phyloP scores from a whole-genome alignment of 2,329 filamentous ascomycete species.

The Fusarium longipes region DNA sequence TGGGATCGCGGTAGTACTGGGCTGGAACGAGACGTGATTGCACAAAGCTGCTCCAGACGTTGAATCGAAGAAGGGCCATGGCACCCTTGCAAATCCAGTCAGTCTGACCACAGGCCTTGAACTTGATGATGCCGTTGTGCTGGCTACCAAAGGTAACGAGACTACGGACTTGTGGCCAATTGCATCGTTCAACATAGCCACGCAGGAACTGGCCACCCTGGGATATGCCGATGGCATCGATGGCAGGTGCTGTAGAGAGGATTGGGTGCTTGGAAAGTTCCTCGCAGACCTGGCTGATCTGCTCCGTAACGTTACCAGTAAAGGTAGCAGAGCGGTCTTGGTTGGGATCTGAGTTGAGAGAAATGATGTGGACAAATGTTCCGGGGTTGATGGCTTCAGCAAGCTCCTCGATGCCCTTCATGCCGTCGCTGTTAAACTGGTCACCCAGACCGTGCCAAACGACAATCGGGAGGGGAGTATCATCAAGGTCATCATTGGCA shows the following conservation, averaged over 20 bases:
- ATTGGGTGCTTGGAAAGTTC: constrained; percentile 80
- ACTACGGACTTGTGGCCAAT: constrained; percentile 76
- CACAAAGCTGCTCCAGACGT: constrained; percentile 82
- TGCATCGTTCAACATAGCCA: constrained; percentile 89
- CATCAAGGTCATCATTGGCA: constrained; percentile 55
- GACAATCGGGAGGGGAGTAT: constrained; percentile 85
- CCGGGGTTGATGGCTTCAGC: constrained; percentile 80
- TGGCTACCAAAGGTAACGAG: constrained; percentile 91
- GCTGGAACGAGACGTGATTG: constrained; percentile 87
- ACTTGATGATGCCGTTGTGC: constrained; percentile 90
- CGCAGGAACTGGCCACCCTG: constrained; percentile 98
- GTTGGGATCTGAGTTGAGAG: constrained; percentile 72
- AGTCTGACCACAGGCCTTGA: constrained; percentile 74
- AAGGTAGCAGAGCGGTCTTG: constrained; percentile 87
- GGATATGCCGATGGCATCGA: constrained; percentile 94
- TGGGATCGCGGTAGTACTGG: constrained; percentile 87
- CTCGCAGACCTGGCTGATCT: constrained; percentile 81
- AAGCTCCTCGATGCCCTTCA: constrained; percentile 77
- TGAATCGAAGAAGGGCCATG: constrained; percentile 79
- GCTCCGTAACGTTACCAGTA: constrained; percentile 86
- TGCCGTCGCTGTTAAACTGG: constrained; percentile 79
- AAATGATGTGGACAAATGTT: constrained; percentile 85
- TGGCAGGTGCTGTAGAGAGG: constrained; percentile 80
- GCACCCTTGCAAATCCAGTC: constrained; percentile 87
- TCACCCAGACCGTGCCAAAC: constrained; percentile 92